These are phyloP conservation scores for Naganishia kalamii DNA, from an alignment of 768 basidiomycete species.

Conservation along the genomic window DNA sequence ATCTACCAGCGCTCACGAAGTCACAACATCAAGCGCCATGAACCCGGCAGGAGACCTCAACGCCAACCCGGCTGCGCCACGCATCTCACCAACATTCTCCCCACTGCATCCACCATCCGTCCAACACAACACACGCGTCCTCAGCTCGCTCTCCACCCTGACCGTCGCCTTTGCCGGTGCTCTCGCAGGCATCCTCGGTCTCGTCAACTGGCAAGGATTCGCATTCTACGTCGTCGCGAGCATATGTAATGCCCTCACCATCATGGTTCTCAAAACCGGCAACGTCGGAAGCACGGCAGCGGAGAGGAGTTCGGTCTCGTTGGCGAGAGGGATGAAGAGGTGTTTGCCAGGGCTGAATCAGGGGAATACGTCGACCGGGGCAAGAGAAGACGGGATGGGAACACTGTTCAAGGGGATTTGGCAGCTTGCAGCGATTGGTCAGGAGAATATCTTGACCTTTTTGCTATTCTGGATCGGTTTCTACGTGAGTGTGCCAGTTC, in stretches of 20 bases:
- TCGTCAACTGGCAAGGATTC: slow-evolving; percentile 79
- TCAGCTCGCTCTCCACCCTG: slow-evolving; percentile 48
- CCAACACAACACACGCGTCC: slow-evolving; percentile 36
- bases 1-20: neutral
- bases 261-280: slow-evolving; percentile 57
- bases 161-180: slow-evolving; percentile 80
- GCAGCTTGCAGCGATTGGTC: slow-evolving; percentile 73
- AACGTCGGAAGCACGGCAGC: neutral
- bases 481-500: slow-evolving; percentile 52
- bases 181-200: slow-evolving; percentile 78
- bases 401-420: slow-evolving; percentile 38
- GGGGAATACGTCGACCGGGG: slow-evolving; percentile 35
- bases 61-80: neutral
- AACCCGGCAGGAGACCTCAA: neutral
- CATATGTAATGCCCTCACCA: slow-evolving; percentile 60
- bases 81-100: slow-evolving; percentile 25
- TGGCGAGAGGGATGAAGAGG: slow-evolving; percentile 25
- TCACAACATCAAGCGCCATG: neutral
- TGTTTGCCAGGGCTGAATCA: slow-evolving; percentile 38
- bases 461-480: slow-evolving; percentile 89
- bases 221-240: slow-evolving; percentile 65
- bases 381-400: neutral
- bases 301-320: neutral
- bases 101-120: slow-evolving; percentile 42
- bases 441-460: slow-evolving; percentile 85